phyloP scores from a whole-genome alignment of 2,329 filamentous ascomycete species.

The Cordyceps tenuipes region DNA sequence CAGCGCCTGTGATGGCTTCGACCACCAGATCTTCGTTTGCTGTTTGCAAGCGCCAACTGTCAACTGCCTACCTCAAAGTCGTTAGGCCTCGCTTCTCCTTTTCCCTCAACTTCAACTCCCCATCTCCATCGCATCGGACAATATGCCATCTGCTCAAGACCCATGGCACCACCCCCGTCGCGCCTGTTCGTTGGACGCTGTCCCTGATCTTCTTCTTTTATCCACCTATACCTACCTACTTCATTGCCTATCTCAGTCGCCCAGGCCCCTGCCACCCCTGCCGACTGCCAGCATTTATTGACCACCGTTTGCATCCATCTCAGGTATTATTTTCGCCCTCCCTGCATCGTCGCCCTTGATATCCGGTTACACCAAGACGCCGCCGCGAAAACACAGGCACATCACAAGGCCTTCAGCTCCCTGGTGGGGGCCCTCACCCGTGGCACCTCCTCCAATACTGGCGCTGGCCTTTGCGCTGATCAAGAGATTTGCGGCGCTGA shows the following conservation, averaged over 20 bases:
- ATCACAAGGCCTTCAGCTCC: conserved; percentile 11
- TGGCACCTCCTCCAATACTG: conserved; percentile 8
- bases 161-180: background rate
- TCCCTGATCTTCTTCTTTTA: background rate
- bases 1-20: background rate
- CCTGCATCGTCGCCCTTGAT: no score
- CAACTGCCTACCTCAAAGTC: background rate
- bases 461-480: conserved; percentile 8
- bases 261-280: background rate
- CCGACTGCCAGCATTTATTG: background rate
- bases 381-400: conserved; percentile 4
- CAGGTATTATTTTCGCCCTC: no score
- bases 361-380: background rate
- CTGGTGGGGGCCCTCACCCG: background rate
- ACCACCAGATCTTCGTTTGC: background rate
- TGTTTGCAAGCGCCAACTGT: background rate
- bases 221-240: background rate
- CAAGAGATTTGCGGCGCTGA: conserved; percentile 8
- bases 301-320: background rate
- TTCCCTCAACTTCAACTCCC: background rate
- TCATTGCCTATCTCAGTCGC: background rate
- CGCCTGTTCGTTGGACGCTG: background rate
- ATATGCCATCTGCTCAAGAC: background rate
- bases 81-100: background rate
- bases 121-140: background rate